Conservation (phyloP, 1,284 basidiomycete species). For the Tilletia horrida region DNA sequence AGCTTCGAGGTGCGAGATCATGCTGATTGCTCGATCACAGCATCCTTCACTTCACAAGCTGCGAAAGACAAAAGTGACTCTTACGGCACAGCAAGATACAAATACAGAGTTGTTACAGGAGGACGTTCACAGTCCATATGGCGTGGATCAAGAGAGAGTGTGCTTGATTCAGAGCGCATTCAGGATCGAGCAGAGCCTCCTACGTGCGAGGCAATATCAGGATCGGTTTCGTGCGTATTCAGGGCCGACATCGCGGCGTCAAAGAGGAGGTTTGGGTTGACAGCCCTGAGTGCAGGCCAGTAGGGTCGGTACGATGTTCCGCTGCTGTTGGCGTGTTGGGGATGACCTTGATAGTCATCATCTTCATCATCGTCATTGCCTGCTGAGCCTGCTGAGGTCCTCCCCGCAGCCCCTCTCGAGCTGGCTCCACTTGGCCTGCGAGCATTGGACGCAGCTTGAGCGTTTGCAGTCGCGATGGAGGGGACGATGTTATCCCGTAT, state of each 20-base stretch:
- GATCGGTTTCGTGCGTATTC: neutral
- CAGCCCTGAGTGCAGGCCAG: constrained; percentile 6
- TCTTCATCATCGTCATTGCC: neutral
- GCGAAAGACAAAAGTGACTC: too few relatives aligned
- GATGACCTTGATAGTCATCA: neutral
- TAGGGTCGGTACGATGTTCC: constrained; percentile 2
- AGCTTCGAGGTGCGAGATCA: too few relatives aligned
- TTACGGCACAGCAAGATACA: too few relatives aligned
- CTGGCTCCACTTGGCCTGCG: neutral
- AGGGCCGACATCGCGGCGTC: constrained; percentile 12
- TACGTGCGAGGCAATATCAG: too few relatives aligned
- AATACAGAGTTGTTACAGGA: too few relatives aligned
- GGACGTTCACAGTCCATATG: too few relatives aligned
- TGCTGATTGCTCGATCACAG: too few relatives aligned
- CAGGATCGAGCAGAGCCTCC: neutral
- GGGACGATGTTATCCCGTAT: constrained; percentile 14
- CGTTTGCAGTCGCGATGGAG: neutral
- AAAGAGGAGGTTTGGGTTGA: constrained; percentile 11
- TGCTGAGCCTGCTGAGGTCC: neutral
- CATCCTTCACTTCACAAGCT: too few relatives aligned
- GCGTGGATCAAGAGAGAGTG: too few relatives aligned
- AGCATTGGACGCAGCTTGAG: neutral
- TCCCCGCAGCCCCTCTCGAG: neutral
- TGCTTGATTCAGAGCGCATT: neutral
- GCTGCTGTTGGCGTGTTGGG: neutral